Percentiles rank a stretch among this genome's conserved stretches.
These are phyloP conservation scores for Combretum micranthum DNA, from an alignment of 345 rosid species.

Conservation along the genomic window DNA sequence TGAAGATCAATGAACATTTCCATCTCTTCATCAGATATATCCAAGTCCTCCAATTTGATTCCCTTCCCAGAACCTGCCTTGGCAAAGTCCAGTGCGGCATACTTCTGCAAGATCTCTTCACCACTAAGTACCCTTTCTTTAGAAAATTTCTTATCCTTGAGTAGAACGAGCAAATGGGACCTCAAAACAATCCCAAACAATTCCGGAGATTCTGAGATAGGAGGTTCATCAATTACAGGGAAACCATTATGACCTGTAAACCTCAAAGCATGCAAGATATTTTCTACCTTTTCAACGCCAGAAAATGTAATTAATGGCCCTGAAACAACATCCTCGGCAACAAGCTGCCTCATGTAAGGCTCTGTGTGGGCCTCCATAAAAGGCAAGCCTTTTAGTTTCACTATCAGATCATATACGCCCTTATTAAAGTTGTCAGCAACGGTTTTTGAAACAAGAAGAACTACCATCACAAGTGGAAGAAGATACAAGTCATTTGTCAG, in stretches of 20 bases:
- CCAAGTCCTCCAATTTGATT: slow-evolving; percentile 45
- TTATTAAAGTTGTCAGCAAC: slow-evolving; percentile 57
- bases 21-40: slow-evolving; percentile 48
- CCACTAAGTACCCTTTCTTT: slow-evolving; percentile 28
- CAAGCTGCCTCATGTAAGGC: slow-evolving; percentile 56
- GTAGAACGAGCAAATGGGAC: slow-evolving; percentile 61
- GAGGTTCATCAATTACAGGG: slow-evolving; percentile 66
- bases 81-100: slow-evolving; percentile 50
- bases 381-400: slow-evolving; percentile 58
- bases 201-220: slow-evolving; percentile 43
- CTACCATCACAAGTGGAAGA: slow-evolving; percentile 74
- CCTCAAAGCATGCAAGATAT: slow-evolving; percentile 38
- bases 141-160: slow-evolving; percentile 36
- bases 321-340: slow-evolving; percentile 51
- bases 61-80: slow-evolving; percentile 72
- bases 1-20: slow-evolving; percentile 61
- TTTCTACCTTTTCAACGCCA: slow-evolving; percentile 51
- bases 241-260: slow-evolving; percentile 55
- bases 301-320: slow-evolving; percentile 52
- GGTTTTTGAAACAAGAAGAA: slow-evolving; percentile 59
- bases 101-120: slow-evolving; percentile 18
- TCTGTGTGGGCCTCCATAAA: slow-evolving; percentile 67
- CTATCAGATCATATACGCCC: slow-evolving; percentile 62
- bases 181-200: slow-evolving; percentile 57
- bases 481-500: slow-evolving; percentile 56